phyloP scores from a whole-genome alignment of 768 basidiomycete species.

The Auriscalpium microsporum region DNA sequence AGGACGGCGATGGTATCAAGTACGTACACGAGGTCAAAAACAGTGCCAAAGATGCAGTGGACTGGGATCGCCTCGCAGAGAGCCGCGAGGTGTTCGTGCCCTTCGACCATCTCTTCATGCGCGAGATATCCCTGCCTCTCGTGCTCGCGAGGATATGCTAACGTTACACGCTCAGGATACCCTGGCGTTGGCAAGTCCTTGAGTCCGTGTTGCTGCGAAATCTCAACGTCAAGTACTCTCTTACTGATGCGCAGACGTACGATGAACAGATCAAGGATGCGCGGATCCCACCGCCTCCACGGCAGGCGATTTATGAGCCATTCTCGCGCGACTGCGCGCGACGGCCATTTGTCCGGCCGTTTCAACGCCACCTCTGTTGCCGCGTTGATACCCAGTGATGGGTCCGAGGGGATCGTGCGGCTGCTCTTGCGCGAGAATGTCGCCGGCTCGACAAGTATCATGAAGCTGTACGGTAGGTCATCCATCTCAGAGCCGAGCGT shows the following conservation, averaged over 20 bases:
- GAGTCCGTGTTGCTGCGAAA: background rate
- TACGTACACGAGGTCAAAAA: no score
- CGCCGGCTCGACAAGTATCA: background rate
- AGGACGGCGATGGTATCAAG: no score
- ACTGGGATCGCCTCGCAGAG: background rate
- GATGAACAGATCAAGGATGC: background rate
- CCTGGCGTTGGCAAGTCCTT: background rate
- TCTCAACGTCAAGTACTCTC: background rate
- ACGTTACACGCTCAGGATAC: background rate
- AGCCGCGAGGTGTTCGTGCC: background rate
- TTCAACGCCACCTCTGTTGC: background rate
- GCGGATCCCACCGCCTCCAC: background rate
- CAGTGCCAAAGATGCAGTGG: background rate
- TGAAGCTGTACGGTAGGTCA: background rate
- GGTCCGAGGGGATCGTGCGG: background rate
- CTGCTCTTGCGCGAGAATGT: background rate
- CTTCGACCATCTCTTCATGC: background rate
- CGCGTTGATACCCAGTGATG: background rate
- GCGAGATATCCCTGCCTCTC: background rate
- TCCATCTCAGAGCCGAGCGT: background rate
- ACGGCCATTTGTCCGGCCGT: background rate
- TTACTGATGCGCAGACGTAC: background rate
- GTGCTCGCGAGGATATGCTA: background rate
- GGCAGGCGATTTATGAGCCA: conserved; percentile 1
- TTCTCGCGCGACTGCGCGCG: background rate